Percentiles rank a stretch among this genome's conserved stretches.
phyloP scores from a whole-genome alignment of 2,329 filamentous ascomycete genomes.

The Cladophialophora exuberans region DNA sequence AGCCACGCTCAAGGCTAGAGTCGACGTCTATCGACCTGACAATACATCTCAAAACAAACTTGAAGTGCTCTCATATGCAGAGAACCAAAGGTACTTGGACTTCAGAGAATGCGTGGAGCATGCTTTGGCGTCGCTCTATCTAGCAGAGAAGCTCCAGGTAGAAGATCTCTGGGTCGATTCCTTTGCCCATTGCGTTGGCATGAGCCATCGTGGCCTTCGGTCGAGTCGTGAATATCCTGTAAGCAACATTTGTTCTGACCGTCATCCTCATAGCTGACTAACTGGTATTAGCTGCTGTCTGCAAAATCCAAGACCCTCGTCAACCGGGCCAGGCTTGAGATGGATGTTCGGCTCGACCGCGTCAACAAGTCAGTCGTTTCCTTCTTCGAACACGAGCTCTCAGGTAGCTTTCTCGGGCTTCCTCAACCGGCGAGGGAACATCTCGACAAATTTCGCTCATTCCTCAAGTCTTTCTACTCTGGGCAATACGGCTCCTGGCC shows the following conservation, averaged over 20 bases:
- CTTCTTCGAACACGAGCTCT: constrained; percentile 74
- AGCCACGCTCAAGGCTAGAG: constrained; percentile 65
- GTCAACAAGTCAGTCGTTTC: constrained; percentile 62
- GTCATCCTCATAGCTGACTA: constrained; percentile 6
- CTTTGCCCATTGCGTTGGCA: constrained; percentile 77
- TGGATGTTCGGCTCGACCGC: constrained; percentile 65
- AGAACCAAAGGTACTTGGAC: constrained; percentile 70
- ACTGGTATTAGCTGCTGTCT: constrained; percentile 41
- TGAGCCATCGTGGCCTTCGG: constrained; percentile 48
- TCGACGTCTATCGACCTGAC: constrained; percentile 63
- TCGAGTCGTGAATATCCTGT: constrained; percentile 31
- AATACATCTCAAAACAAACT: constrained; percentile 58
- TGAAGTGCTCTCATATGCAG: constrained; percentile 68
- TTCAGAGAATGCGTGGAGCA: constrained; percentile 69
- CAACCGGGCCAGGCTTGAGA: constrained; percentile 63
- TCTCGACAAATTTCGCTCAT: constrained; percentile 72
- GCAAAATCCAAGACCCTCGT: constrained; percentile 67
- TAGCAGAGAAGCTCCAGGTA: constrained; percentile 68
- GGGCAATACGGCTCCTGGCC: constrained; percentile 73
- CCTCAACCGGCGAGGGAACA: constrained; percentile 64
- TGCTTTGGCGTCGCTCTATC: constrained; percentile 67
- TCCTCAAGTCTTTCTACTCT: constrained; percentile 68
- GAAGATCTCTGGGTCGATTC: constrained; percentile 71
- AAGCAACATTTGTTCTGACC: background rate
- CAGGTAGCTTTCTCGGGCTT: constrained; percentile 67